Base-by-base conservation (phyloP, 768 basidiomycete species). In the Tremella fuciformis region DNA sequence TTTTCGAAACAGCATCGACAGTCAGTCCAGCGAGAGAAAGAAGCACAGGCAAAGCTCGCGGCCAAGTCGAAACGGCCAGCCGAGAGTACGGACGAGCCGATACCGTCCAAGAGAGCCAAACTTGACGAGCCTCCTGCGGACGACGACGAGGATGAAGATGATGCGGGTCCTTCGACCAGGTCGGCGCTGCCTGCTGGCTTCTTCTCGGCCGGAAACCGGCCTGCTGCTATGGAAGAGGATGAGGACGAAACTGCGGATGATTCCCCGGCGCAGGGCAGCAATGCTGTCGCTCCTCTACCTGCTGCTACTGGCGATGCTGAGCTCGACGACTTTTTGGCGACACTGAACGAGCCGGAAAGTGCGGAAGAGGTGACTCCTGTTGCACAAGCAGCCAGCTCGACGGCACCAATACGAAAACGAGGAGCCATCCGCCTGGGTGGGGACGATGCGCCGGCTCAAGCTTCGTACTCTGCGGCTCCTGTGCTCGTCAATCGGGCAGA, bases 1-100 rank as follows among this genome's bases (percentile, higher is more conserved):
- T 46, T 71, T 40, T 72, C 74, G 3, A 74, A 76, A 62, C 70
- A 71, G 60, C 74, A 76, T 50, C 66, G 74, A 2, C 62, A 64
- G 21, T 76, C 74, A 0, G 66, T 69, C 38, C 62, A 66, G 8
- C 53, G 74, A n/a, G 70, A 72, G 39, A 71, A 67, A 38, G 67
- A 67, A 44, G 40, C 47, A 24, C 13, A 40, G 15, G 55, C 58
- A 26, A 60, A 64, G 49, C 26, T 50, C 55, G 44, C 51, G 21
- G 53, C 56, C 46, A 21, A 47, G 19, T 34, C 29, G 29, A 70
- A 60, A 50, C 60, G 62, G 40, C 41, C 62, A 8, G 50, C 60
- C 3, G 38, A 56, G 57, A 19, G 52, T 38, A 53, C 22, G 38
- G 1, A 46, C 60, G 8, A 65, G 65, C 26, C 48, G 58, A 40